Conservation (phyloP, 2,329 filamentous ascomycete species). For the Penicillium sp. region DNA sequence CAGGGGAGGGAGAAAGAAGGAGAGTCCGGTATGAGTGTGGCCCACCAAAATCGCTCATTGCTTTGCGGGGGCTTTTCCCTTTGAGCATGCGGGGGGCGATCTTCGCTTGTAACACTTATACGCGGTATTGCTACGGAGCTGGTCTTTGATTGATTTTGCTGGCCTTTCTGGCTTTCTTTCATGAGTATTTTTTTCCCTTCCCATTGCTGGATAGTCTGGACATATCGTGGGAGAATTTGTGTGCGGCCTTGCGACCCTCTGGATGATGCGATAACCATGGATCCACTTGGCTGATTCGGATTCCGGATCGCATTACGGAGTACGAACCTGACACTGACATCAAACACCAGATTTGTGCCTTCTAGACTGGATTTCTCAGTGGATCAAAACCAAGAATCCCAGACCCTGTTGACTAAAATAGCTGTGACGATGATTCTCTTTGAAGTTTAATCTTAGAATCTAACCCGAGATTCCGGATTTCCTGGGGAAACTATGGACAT, state of each 20-base stretch:
- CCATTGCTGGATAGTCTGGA: neutral
- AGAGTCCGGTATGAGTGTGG: slow-evolving; percentile 19
- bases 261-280: slow-evolving; percentile 22
- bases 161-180: no score
- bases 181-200: no score
- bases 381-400: no score
- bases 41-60: slow-evolving; percentile 26
- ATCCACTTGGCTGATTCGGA: slow-evolving; percentile 16
- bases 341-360: slow-evolving; percentile 1
- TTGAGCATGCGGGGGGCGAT: slow-evolving; percentile 26
- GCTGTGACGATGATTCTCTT: no score
- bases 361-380: no score
- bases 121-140: neutral
- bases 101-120: slow-evolving; percentile 13
- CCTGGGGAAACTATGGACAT: no score
- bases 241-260: slow-evolving; percentile 6
- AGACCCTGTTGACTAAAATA: no score
- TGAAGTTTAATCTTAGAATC: no score
- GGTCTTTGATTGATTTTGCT: no score
- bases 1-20: slow-evolving; percentile 21
- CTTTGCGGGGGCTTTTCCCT: slow-evolving; percentile 25
- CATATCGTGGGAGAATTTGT: neutral
- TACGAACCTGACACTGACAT: slow-evolving; percentile 2
- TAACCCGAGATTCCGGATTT: no score
- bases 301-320: slow-evolving; percentile 10